phyloP scores from a whole-genome alignment of 2,329 filamentous ascomycete genomes.

The Tolypocladium nubicola region DNA sequence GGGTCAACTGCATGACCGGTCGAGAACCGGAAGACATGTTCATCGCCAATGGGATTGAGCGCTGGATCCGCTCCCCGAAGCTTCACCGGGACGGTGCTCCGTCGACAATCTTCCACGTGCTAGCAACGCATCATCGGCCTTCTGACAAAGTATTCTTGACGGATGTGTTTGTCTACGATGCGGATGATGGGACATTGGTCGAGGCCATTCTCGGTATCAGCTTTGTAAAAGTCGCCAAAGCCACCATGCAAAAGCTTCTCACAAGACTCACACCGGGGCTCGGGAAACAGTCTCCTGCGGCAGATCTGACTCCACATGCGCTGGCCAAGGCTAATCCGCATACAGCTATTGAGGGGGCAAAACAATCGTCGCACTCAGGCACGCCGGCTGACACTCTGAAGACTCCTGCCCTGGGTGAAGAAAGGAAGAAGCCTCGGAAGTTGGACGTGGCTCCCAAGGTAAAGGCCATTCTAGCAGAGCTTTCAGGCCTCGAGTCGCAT shows the following conservation, averaged over 20 bases:
- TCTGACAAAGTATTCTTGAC: not conserved
- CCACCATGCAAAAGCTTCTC: not conserved
- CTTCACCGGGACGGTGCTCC: too few species aligned
- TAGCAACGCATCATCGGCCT: not conserved
- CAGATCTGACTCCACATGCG: not conserved
- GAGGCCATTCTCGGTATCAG: not conserved
- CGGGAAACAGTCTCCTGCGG: not conserved
- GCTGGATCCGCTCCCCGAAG: not conserved
- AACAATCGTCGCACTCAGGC: not conserved
- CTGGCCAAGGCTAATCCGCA: not conserved
- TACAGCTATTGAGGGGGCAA: too few species aligned
- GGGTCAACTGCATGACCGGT: not conserved
- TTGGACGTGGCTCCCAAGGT: not conserved
- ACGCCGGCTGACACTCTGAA: not conserved
- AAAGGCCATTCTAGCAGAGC: not conserved
- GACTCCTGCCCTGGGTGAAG: not conserved
- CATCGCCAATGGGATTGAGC: not conserved
- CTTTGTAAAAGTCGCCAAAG: not conserved
- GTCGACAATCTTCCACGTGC: not conserved
- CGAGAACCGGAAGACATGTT: not conserved
- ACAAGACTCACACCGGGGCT: not conserved
- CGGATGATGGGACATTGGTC: not conserved
- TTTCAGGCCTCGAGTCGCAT: not conserved
- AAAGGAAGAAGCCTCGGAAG: not conserved
- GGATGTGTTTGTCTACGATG: conserved; percentile 1